Evolutionary conservation across 805 yeast genomes (phyloP), one percentile per base, ranked within the genome.

Genomic region (Spathaspora passalidarum): DNA sequence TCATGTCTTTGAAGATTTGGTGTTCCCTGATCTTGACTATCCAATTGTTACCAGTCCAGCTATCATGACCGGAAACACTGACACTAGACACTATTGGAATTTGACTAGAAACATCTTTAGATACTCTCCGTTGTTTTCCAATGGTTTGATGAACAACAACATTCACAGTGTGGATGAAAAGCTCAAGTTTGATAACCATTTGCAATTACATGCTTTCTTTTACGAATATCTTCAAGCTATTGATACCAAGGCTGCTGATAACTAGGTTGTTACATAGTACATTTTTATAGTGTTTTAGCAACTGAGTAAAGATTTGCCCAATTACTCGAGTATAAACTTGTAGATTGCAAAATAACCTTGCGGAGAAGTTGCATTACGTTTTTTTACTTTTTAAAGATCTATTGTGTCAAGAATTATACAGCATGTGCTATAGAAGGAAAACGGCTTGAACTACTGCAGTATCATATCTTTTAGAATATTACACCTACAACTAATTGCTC

Each of bases 51-150:
- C 80, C 13, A 71, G 85, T 2, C 88, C 90, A 2, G 67, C 77
- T 20, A 59, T 84, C 35, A 77, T 80, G 75, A 72, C 86, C 2
- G 90, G 84, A 17, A 84, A 84, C 62, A 85, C 91, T 2, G 91
- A 86, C 57, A 84, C 90, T 4, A 67, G 71, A 47, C 72, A 76
- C 55, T 86, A 82, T 62, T 83, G 88, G 89, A 58, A 64, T 37
- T 65, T 86, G 54, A 76, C 85, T 2, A 61, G 69, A 32, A 76
- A 84, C 56, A 82, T 86, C 43, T 86, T 72, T 66, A 71, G 91
- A 47, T 81, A 73, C 59, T 72, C 73, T 37, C 85, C 88, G 10
- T 76, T 25, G 61, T 66, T 40, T 47, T 22, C 17, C 53, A 60
- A 29, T 63, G 62, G 35, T 61, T 69, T n/a, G n/a, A n/a, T n/a